A percentile compares a stretch with the other conserved stretches of the same genome.
phyloP scores from a whole-genome alignment of 1,284 basidiomycete species.

The Naganishia cerealis region DNA sequence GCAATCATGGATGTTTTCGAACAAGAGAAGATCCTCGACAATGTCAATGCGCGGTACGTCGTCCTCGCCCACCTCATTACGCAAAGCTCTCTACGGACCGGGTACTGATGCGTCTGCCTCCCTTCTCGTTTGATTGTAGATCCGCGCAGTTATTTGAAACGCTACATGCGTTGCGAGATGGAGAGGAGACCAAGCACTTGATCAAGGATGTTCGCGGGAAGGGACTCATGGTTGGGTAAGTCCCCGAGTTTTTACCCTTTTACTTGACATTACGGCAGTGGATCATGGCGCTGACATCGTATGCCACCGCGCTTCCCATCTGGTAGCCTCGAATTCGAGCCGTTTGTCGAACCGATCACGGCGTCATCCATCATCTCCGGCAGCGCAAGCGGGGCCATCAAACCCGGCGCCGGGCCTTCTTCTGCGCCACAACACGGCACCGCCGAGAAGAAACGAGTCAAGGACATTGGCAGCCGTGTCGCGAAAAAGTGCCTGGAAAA shows the following conservation, averaged over 20 bases:
- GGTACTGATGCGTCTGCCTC: too few relatives aligned
- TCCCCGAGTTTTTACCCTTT: background rate
- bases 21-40: slow-evolving; percentile 74
- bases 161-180: slow-evolving; percentile 56
- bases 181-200: slow-evolving; percentile 56
- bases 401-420: slow-evolving; percentile 23
- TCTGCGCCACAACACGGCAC: slow-evolving; percentile 25
- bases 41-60: slow-evolving; percentile 71
- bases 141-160: slow-evolving; percentile 70
- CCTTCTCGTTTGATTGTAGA: slow-evolving; percentile 49
- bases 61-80: background rate
- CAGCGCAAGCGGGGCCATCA: slow-evolving; percentile 33
- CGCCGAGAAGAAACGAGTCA: slow-evolving; percentile 37
- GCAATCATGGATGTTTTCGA: slow-evolving; percentile 75
- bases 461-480: slow-evolving; percentile 70
- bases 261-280: background rate
- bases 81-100: background rate
- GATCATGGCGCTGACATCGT: background rate
- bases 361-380: slow-evolving; percentile 35
- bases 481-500: slow-evolving; percentile 78
- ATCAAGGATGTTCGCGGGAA: slow-evolving; percentile 56
- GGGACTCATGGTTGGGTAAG: slow-evolving; percentile 53
- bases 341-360: slow-evolving; percentile 42
- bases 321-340: slow-evolving; percentile 34
- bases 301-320: background rate